Evolutionary conservation across 345 rosid genomes (phyloP).

Genomic region (Dimocarpus longan): DNA sequence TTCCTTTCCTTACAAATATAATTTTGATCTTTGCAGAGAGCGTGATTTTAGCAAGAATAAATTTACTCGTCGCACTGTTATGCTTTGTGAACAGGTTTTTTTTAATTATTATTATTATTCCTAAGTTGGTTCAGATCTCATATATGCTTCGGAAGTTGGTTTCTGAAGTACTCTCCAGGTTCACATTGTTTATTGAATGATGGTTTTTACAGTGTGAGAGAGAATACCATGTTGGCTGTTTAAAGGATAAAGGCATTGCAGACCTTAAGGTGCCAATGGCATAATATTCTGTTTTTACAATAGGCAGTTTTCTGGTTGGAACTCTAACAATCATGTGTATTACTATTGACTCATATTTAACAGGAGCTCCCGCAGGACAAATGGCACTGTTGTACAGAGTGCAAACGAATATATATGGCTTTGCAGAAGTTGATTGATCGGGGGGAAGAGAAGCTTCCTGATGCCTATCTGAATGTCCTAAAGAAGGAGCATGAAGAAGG

Average conservation of each 20-base stretch:
- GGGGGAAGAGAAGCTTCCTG: slow-evolving; percentile 82
- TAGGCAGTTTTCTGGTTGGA: slow-evolving; percentile 8
- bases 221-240: slow-evolving; percentile 94
- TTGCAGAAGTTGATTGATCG: slow-evolving; percentile 51
- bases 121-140: slow-evolving; percentile 3
- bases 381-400: slow-evolving; percentile 80
- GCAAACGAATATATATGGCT: slow-evolving; percentile 53
- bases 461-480: slow-evolving; percentile 48
- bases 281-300: slow-evolving; percentile 1
- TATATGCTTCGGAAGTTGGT: slow-evolving; percentile 5
- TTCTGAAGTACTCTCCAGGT: neutral
- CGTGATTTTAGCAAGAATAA: slow-evolving; percentile 64
- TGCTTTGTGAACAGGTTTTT: slow-evolving; percentile 89
- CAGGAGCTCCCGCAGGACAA: slow-evolving; percentile 90
- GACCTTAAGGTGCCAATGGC: slow-evolving; percentile 65
- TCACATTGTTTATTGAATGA: slow-evolving; percentile 6
- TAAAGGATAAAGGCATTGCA: slow-evolving; percentile 73
- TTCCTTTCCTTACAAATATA: neutral
- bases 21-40: slow-evolving; percentile 51
- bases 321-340: neutral
- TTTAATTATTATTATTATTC: neutral
- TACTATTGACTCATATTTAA: slow-evolving; percentile 28
- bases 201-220: slow-evolving; percentile 73
- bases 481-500: slow-evolving; percentile 48
- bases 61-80: slow-evolving; percentile 85